Base-by-base conservation (phyloP, 2,329 filamentous ascomycete genomes). In the Myriangium duriaei region DNA sequence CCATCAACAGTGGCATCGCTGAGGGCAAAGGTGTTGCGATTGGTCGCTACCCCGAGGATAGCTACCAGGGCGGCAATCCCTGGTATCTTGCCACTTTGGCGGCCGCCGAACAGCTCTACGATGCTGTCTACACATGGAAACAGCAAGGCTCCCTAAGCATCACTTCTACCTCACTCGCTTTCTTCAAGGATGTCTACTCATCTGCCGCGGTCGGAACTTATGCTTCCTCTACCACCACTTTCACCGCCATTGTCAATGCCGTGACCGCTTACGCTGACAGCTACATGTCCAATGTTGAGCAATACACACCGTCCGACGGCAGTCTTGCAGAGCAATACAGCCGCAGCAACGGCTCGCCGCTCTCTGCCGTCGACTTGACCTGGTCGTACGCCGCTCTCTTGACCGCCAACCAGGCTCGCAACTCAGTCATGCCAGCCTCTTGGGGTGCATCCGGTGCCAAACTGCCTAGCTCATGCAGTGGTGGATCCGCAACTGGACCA, bases 71-170 rank as follows among this genome's bases (percentile, higher is more conserved):
- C 43, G 82, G 81, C 1, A 86, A 91, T 55, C 83, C 83, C 1
- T 43, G 50, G 50, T 70, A 85, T 49, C 67, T 88, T 10, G 71
- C 71, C 49, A 88, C 80, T 1, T 66, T 85, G 18, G 81, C 81
- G 2, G 81, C 81, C 0, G 84, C 82, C 3, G 83, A 91, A 58
- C 78, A 82, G 52, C 69, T 92, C 2, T 88, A 86, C 54, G 77
- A 81, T 49, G 79, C 83, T 1, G 51, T 86, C 1, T 77, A 79
- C 46, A 74, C 79, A 34, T 88, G 81, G 80, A 67, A 78, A 44
- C 58, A 64, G 24, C 57, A 67, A 16, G 76, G 74, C 1, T 76
- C 67, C 4, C 68, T 92, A 49, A 70, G 68, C 1, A 70, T 88
- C 32, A 79, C 74, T 4, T 60, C 65, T 0, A 68, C 67, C 2